These are phyloP conservation scores for Oehlia diaphana DNA, from an alignment of 192 early-diverging fungal genomes.

Conservation along the genomic window DNA sequence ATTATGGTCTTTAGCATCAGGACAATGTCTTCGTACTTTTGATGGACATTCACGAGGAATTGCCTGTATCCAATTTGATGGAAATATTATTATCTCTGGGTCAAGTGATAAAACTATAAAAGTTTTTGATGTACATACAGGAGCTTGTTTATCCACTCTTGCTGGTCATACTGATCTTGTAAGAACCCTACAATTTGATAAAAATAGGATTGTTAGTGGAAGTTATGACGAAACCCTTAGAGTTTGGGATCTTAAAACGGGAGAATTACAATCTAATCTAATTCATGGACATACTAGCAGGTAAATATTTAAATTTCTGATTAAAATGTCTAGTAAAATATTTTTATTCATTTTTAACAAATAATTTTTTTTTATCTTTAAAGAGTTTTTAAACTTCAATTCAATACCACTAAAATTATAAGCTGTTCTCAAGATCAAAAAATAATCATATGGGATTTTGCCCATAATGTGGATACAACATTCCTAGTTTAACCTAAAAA, in stretches of 20 bases:
- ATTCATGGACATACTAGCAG: constrained; percentile 60
- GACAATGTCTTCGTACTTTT: constrained; percentile 64
- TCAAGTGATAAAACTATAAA: constrained; percentile 80
- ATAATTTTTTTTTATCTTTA: not conserved
- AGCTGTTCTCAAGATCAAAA: constrained; percentile 76
- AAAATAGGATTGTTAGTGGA: constrained; percentile 74
- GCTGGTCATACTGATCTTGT: constrained; percentile 68
- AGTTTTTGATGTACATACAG: constrained; percentile 54
- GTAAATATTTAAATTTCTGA: constrained; percentile 19
- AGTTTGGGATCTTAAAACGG: constrained; percentile 80
- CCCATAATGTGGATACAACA: constrained; percentile 57
- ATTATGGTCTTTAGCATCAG: constrained; percentile 78
- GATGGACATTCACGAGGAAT: constrained; percentile 80
- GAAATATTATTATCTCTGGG: constrained; percentile 78
- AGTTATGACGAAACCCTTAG: constrained; percentile 88
- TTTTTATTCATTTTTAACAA: not conserved
- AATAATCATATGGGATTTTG: constrained; percentile 75
- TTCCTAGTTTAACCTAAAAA: constrained; percentile 44
- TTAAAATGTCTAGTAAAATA: not conserved
- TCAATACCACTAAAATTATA: constrained; percentile 79
- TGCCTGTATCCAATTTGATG: constrained; percentile 90
- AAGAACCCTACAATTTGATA: constrained; percentile 69
- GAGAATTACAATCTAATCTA: constrained; percentile 56
- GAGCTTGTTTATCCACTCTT: constrained; percentile 47
- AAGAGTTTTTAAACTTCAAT: constrained; percentile 81